Evolutionary conservation across 176 grass and related monocot genomes (phyloP).

Genomic region (Oryza meyeriana): DNA sequence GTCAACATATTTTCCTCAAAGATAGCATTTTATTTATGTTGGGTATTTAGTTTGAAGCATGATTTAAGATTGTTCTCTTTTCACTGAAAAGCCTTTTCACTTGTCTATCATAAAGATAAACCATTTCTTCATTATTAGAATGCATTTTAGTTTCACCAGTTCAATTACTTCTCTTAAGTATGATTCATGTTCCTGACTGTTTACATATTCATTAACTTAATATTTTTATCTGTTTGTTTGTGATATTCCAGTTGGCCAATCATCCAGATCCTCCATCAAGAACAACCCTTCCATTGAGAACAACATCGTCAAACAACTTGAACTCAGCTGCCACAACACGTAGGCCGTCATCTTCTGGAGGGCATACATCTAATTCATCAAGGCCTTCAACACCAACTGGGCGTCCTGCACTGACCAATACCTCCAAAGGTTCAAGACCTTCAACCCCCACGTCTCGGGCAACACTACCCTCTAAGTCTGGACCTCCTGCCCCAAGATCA

Average conservation of each 20-base stretch:
- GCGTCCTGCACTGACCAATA: conserved; percentile 42
- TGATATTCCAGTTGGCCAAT: conserved; percentile 66
- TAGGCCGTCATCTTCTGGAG: conserved; percentile 77
- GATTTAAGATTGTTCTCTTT: neutral
- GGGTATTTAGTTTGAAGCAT: neutral
- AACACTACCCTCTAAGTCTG: conserved; percentile 55
- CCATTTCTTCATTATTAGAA: conserved; percentile 2
- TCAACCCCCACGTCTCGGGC: conserved; percentile 75
- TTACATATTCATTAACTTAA: conserved; percentile 13
- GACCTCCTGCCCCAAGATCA: conserved; percentile 46
- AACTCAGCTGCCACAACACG: conserved; percentile 53
- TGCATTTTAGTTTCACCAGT: neutral
- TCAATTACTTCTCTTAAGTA: conserved; percentile 3
- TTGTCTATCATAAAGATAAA: conserved; percentile 2
- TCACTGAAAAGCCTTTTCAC: neutral
- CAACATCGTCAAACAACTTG: conserved; percentile 65
- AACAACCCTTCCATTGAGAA: conserved; percentile 54
- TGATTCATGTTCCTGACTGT: neutral
- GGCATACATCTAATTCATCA: conserved; percentile 55
- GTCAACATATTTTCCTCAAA: neutral
- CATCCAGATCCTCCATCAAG: conserved; percentile 67
- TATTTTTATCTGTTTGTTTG: conserved; percentile 31
- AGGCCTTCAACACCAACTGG: conserved; percentile 84
- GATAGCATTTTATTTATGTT: neutral
- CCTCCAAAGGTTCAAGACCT: conserved; percentile 65